Conservation (phyloP, 2,329 filamentous ascomycete genomes). For the Fusarium begoniae region DNA sequence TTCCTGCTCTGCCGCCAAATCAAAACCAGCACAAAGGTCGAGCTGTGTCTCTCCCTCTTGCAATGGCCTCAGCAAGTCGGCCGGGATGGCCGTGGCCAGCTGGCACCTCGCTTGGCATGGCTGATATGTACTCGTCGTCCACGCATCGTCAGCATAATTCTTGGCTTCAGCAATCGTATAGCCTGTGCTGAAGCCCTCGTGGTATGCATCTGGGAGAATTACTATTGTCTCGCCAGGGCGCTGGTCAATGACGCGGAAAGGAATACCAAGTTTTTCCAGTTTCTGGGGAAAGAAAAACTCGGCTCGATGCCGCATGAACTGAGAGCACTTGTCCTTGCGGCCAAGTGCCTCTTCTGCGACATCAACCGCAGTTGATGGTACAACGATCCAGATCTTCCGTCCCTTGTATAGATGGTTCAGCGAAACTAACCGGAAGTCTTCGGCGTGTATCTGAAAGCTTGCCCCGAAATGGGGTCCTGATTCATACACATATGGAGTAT, state of each 20-base stretch:
- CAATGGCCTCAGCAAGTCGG: slow-evolving; percentile 46
- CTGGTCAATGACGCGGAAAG: slow-evolving; percentile 51
- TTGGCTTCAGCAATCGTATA: slow-evolving; percentile 54
- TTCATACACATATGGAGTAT: slow-evolving; percentile 54
- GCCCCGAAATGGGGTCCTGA: slow-evolving; percentile 51
- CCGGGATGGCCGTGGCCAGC: slow-evolving; percentile 50
- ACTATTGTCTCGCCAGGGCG: slow-evolving; percentile 53
- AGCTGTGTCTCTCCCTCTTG: slow-evolving; percentile 46
- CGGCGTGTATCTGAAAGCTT: slow-evolving; percentile 53
- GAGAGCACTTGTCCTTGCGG: slow-evolving; percentile 48
- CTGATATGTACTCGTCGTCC: slow-evolving; percentile 49
- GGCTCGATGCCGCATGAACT: slow-evolving; percentile 54
- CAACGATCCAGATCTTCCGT: slow-evolving; percentile 53
- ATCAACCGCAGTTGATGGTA: slow-evolving; percentile 49
- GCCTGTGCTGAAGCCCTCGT: slow-evolving; percentile 54
- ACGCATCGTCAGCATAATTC: slow-evolving; percentile 51
- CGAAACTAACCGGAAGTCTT: slow-evolving; percentile 51
- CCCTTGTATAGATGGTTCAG: slow-evolving; percentile 53
- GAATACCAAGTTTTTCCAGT: slow-evolving; percentile 51
- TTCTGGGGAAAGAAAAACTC: slow-evolving; percentile 54
- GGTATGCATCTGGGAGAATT: slow-evolving; percentile 52
- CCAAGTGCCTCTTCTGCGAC: slow-evolving; percentile 48
- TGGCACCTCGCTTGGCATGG: slow-evolving; percentile 47
- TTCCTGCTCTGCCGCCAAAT: slow-evolving; percentile 10
- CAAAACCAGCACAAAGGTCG: slow-evolving; percentile 46